These are phyloP conservation scores for Neotropicomus parvogracilis DNA, from an alignment of 1,284 basidiomycete species.

Conservation along the genomic window DNA sequence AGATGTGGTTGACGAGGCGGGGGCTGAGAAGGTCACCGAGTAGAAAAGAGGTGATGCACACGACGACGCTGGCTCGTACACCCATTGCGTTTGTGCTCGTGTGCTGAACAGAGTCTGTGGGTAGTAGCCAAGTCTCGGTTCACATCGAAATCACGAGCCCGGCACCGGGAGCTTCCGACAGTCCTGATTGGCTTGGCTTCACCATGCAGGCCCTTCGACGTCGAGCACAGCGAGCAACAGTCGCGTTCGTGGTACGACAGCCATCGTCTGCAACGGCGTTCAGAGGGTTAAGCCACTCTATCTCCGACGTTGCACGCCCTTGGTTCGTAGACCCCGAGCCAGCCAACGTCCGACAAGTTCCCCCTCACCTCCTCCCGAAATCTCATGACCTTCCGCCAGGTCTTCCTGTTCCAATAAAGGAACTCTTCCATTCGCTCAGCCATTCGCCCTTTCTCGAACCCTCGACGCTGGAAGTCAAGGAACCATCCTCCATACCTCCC, in stretches of 20 bases:
- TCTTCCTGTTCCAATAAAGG: conserved; percentile 44
- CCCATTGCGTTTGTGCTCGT: conserved; percentile 44
- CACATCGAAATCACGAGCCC: conserved; percentile 21
- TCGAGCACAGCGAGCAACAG: conserved; percentile 11
- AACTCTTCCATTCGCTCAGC: conserved; percentile 50
- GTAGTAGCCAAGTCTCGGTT: background rate
- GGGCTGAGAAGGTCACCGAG: conserved; percentile 48
- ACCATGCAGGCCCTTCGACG: conserved; percentile 19
- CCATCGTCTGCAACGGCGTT: background rate
- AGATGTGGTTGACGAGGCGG: background rate
- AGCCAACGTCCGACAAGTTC: conserved; percentile 16
- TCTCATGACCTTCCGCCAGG: conserved; percentile 42
- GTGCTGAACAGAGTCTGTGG: conserved; percentile 6
- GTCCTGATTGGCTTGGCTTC: conserved; percentile 4
- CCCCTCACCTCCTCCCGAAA: conserved; percentile 35
- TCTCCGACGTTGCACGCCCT: conserved; percentile 31
- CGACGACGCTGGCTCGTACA: conserved; percentile 63
- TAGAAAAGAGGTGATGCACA: conserved; percentile 74
- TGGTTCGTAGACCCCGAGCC: conserved; percentile 54
- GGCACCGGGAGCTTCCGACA: conserved; percentile 14
- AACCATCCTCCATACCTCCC: conserved; percentile 43
- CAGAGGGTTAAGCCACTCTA: conserved; percentile 6
- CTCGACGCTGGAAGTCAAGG: conserved; percentile 48
- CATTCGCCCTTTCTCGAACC: conserved; percentile 63
- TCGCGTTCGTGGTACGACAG: background rate